These are phyloP conservation scores for Penicillium cataractarum DNA, from an alignment of 495 filamentous ascomycete genomes.

Conservation along the genomic window DNA sequence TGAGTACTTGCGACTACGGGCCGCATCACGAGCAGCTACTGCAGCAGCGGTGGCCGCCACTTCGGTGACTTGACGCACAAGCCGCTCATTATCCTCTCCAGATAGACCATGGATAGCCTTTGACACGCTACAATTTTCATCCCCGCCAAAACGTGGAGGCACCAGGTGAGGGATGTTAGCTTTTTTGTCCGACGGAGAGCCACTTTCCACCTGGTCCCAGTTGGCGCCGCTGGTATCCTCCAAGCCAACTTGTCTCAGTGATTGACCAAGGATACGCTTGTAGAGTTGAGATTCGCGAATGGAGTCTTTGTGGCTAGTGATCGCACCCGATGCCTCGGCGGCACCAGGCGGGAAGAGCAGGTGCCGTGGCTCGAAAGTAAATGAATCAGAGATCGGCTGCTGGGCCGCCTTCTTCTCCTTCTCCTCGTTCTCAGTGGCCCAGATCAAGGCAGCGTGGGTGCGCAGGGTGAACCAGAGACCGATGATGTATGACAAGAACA, in stretches of 20 bases:
- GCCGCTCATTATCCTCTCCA: constrained; percentile 74
- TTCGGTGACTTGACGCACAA: constrained; percentile 84
- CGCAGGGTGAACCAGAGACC: constrained; percentile 95
- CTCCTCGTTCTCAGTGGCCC: constrained; percentile 86
- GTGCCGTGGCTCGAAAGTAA: constrained; percentile 47
- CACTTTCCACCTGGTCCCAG: constrained; percentile 40
- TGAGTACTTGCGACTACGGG: constrained; percentile 53
- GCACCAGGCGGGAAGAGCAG: constrained; percentile 33
- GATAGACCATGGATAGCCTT: constrained; percentile 62
- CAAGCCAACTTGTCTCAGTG: constrained; percentile 77
- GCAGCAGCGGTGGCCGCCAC: constrained; percentile 90
- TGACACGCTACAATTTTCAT: constrained; percentile 24
- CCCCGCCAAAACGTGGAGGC: constrained; percentile 53
- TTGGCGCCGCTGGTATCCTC: constrained; percentile 51
- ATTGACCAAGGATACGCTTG: constrained; percentile 90
- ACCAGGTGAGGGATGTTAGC: constrained; percentile 66
- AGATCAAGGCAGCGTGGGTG: constrained; percentile 96
- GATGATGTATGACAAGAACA: constrained; percentile 93
- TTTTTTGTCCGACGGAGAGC: constrained; percentile 22
- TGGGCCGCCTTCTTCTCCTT: constrained; percentile 62
- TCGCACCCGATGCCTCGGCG: constrained; percentile 35
- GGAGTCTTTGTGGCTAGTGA: constrained; percentile 34
- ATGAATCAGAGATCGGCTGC: constrained; percentile 39
- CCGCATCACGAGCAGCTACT: constrained; percentile 81
- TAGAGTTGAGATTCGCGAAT: constrained; percentile 88